phyloP scores from a whole-genome alignment of 2,329 filamentous ascomycete species.

The Beauveria sp. region DNA sequence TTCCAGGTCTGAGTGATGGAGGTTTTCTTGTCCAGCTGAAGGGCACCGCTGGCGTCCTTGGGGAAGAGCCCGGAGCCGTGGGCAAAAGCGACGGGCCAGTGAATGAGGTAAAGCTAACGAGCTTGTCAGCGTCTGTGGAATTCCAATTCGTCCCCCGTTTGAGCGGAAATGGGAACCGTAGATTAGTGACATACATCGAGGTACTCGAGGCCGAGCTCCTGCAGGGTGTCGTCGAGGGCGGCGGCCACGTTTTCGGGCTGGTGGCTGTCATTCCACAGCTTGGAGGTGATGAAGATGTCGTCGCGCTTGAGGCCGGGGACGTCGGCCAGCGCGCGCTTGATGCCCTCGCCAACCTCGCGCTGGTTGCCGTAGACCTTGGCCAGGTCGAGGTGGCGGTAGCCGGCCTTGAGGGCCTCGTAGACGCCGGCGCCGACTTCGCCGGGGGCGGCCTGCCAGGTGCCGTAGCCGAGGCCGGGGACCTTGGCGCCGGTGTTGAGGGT shows the following conservation, averaged over 20 bases:
- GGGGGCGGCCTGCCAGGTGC: slow-evolving; percentile 61
- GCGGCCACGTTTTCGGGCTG: slow-evolving; percentile 51
- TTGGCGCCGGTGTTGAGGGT: slow-evolving; percentile 53
- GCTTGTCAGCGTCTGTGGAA: background rate
- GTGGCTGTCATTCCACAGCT: slow-evolving; percentile 55
- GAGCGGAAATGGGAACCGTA: background rate
- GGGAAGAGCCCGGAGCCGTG: slow-evolving; percentile 37
- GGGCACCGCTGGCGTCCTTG: slow-evolving; percentile 27
- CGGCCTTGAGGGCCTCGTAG: slow-evolving; percentile 52
- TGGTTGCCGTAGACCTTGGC: slow-evolving; percentile 57
- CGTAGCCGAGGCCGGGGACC: slow-evolving; percentile 46
- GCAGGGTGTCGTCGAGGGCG: slow-evolving; percentile 47
- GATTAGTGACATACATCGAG: slow-evolving; percentile 35
- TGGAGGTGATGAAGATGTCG: slow-evolving; percentile 58
- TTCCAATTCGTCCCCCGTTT: background rate
- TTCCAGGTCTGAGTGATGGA: slow-evolving; percentile 38
- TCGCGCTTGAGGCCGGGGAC: slow-evolving; percentile 45
- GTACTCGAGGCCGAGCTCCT: slow-evolving; percentile 49
- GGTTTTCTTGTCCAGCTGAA: slow-evolving; percentile 36
- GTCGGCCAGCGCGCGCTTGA: slow-evolving; percentile 37
- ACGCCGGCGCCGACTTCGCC: slow-evolving; percentile 58
- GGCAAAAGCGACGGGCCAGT: slow-evolving; percentile 50
- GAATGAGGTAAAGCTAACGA: slow-evolving; percentile 48
- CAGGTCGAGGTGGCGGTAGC: slow-evolving; percentile 55
- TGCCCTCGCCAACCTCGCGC: slow-evolving; percentile 47